Percentiles rank a stretch among this genome's conserved stretches.
These are phyloP conservation scores for Phytophthora hibernalis DNA, from an alignment of 352 stramenopile genomes.

Conservation along the genomic window DNA sequence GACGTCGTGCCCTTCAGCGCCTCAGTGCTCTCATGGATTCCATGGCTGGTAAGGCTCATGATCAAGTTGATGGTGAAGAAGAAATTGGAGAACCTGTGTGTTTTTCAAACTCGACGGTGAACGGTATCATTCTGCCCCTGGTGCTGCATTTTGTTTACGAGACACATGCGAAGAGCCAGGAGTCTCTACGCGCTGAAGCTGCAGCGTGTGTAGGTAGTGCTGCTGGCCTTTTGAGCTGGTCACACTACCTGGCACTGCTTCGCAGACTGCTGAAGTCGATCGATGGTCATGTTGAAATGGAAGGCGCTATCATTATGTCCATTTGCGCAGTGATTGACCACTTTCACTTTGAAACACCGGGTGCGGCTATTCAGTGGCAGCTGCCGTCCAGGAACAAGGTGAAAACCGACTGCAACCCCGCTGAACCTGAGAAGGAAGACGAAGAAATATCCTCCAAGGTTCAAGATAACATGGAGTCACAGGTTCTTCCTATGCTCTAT, in stretches of 20 bases:
- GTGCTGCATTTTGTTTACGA: constrained; percentile 97
- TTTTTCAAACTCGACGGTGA: constrained; percentile 91
- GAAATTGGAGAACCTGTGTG: constrained; percentile 37
- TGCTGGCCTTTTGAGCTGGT: constrained; percentile 94
- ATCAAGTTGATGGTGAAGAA: constrained; percentile 24
- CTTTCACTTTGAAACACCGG: constrained; percentile 94
- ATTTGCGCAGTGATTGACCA: constrained; percentile 96
- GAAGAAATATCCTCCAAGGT: constrained; percentile 60
- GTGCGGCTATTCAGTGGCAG: constrained; percentile 50
- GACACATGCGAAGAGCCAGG: constrained; percentile 92
- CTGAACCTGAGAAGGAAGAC: constrained; percentile 24
- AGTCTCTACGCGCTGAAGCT: constrained; percentile 94
- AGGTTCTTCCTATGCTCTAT: constrained; percentile 89
- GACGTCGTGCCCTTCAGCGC: constrained; percentile 91
- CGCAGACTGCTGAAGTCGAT: constrained; percentile 93
- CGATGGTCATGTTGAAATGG: constrained; percentile 92
- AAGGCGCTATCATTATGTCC: constrained; percentile 89
- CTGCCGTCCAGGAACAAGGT: constrained; percentile 9
- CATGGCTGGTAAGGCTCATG: constrained; percentile 57
- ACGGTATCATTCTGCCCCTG: constrained; percentile 95
- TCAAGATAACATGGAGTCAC: constrained; percentile 77
- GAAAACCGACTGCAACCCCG: constrained; percentile 6
- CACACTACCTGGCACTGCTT: constrained; percentile 95
- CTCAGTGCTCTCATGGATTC: constrained; percentile 89
- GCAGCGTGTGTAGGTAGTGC: constrained; percentile 93